Percentiles rank a stretch among this genome's conserved stretches.
phyloP scores from a whole-genome alignment of 2,329 filamentous ascomycete species.

The Periconia sp. region DNA sequence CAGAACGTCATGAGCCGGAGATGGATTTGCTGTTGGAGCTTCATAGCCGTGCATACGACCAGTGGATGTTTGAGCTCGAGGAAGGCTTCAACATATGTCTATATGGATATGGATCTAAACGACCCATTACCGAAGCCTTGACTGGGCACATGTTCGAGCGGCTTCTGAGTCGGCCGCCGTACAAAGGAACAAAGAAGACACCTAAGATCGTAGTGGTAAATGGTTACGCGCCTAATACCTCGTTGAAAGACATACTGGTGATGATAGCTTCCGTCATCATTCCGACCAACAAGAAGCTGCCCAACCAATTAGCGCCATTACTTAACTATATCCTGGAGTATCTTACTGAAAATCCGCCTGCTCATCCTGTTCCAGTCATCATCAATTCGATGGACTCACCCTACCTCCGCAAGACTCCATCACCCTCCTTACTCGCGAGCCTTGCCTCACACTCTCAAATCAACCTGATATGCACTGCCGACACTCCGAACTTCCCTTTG shows the following conservation, averaged over 20 bases:
- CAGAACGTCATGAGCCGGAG: constrained; percentile 71
- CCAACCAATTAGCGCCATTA: constrained; percentile 68
- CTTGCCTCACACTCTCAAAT: constrained; percentile 74
- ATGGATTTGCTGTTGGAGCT: constrained; percentile 71
- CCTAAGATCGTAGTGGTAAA: constrained; percentile 81
- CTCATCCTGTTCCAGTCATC: constrained; percentile 62
- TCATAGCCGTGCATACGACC: constrained; percentile 79
- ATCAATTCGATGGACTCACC: constrained; percentile 86
- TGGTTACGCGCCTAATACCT: constrained; percentile 71
- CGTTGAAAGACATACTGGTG: constrained; percentile 68
- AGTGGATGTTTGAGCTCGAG: constrained; percentile 89
- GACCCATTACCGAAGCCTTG: constrained; percentile 71
- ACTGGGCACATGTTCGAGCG: constrained; percentile 67
- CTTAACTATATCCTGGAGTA: constrained; percentile 66
- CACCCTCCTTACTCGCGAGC: constrained; percentile 73
- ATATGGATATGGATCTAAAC: constrained; percentile 92
- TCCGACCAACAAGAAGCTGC: constrained; percentile 54
- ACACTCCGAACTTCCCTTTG: constrained; percentile 83
- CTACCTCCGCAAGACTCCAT: constrained; percentile 69
- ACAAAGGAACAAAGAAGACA: constrained; percentile 35
- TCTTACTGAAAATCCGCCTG: constrained; percentile 52
- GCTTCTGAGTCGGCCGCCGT: constrained; percentile 26
- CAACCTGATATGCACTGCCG: constrained; percentile 75
- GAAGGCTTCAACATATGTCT: constrained; percentile 87
- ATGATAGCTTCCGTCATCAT: constrained; percentile 68